Evolutionary conservation across 345 rosid genomes (phyloP).

Genomic region (Bruguiera parviflora): DNA sequence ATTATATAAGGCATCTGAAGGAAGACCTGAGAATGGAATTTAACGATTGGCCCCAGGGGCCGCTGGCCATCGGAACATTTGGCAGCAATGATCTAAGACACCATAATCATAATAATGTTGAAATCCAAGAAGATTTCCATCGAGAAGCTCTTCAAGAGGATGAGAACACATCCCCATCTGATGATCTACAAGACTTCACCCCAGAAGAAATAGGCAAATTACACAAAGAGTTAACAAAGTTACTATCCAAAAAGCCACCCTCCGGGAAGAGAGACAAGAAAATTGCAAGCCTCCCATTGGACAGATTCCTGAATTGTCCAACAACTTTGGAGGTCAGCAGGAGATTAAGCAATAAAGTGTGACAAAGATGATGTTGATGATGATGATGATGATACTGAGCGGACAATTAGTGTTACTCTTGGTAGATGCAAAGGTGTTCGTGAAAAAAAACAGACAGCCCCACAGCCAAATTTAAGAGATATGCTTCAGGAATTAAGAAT

Average conservation of each 20-base stretch:
- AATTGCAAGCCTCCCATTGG: constrained; percentile 67
- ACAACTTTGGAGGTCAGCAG: constrained; percentile 90
- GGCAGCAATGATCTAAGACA: constrained; percentile 46
- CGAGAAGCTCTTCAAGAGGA: constrained; percentile 5
- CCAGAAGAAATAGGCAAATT: constrained; percentile 85
- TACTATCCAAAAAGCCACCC: constrained; percentile 54
- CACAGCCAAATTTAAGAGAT: constrained; percentile 69
- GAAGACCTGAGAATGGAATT: constrained; percentile 85
- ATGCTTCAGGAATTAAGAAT: constrained; percentile 81
- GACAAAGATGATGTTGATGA: constrained; percentile 24
- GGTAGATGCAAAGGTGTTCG: constrained; percentile 86
- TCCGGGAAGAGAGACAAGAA: constrained; percentile 45
- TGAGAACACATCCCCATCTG: constrained; percentile 35
- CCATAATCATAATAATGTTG: constrained; percentile 12
- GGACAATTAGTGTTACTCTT: constrained; percentile 83
- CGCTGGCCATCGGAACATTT: constrained; percentile 89
- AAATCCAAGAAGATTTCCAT: constrained; percentile 32
- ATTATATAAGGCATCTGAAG: constrained; percentile 37
- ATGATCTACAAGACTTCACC: constrained; percentile 67
- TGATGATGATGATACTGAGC: constrained; percentile 68
- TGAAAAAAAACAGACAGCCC: constrained; percentile 55
- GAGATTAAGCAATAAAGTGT: constrained; percentile 51
- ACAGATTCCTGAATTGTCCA: constrained; percentile 95
- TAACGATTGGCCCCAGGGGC: constrained; percentile 89
- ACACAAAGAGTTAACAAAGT: constrained; percentile 78